A percentile compares a stretch with the other conserved stretches of the same genome.
Evolutionary conservation across 2,329 filamentous ascomycete species (phyloP).

Genomic region (Pezicula neosporulosa): DNA sequence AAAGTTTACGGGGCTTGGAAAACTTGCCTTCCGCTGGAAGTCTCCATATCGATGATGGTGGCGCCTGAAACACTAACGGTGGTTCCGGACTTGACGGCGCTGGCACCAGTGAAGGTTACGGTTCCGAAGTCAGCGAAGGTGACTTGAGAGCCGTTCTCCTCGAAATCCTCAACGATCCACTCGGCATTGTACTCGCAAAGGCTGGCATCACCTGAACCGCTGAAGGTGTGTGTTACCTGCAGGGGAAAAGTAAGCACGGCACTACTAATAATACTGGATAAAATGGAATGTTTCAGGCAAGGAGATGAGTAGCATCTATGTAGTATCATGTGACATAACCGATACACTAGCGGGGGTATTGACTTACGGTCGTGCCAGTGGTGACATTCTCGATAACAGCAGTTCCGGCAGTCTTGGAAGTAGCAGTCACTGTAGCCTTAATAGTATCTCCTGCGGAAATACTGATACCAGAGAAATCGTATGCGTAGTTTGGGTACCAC

Average conservation of each 20-base stretch:
- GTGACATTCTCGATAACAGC: constrained; percentile 42
- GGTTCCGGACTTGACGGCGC: constrained; percentile 27
- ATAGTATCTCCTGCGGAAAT: constrained; percentile 43
- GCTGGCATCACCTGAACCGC: constrained; percentile 1
- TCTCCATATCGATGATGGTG: constrained; percentile 32
- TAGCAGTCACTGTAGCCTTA: constrained; percentile 33
- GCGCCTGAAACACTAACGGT: constrained; percentile 29
- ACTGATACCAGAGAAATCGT: constrained; percentile 44
- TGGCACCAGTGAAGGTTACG: constrained; percentile 39
- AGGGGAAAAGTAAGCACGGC: constrained; percentile 32
- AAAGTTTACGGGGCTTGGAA: no score
- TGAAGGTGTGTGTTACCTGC: constrained; percentile 5
- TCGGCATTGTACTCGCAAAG: constrained; percentile 45
- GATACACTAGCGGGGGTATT: constrained; percentile 10
- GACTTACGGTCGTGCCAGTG: constrained; percentile 35
- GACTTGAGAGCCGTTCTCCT: constrained; percentile 28
- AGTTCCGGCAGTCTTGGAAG: constrained; percentile 35
- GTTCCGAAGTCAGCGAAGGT: constrained; percentile 43
- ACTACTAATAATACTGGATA: constrained; percentile 30
- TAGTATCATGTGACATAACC: no score
- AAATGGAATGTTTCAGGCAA: no score
- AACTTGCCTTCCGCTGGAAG: no score
- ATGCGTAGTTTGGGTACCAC: constrained; percentile 55
- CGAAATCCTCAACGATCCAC: constrained; percentile 47
- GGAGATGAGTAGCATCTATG: no score